These are phyloP conservation scores for Dryas alaskensis DNA, from an alignment of 306 rosid species.

Conservation along the genomic window DNA sequence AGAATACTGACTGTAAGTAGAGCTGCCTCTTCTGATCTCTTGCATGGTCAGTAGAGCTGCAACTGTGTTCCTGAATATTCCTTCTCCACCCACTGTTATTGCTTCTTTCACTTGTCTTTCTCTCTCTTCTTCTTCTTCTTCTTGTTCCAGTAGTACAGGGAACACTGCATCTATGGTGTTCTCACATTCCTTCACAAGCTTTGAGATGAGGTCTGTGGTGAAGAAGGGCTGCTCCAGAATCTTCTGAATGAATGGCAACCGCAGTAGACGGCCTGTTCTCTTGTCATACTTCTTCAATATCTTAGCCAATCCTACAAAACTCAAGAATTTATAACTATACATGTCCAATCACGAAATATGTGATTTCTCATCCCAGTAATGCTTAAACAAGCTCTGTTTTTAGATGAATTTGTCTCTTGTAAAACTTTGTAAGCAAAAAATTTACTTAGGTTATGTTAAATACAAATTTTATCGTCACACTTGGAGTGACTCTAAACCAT, in stretches of 20 bases:
- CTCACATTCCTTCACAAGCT: conserved; percentile 82
- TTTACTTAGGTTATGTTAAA: background rate
- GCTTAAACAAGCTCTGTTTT: background rate
- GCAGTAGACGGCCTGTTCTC: conserved; percentile 65
- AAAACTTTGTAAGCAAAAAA: no score
- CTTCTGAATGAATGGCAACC: conserved; percentile 74
- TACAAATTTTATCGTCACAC: no score
- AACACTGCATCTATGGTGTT: conserved; percentile 63
- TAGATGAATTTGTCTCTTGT: background rate
- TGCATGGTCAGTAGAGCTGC: conserved; percentile 80
- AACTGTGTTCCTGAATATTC: conserved; percentile 76
- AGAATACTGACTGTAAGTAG: conserved; percentile 70
- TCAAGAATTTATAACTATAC: background rate
- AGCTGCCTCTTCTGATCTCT: conserved; percentile 77
- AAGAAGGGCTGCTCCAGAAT: conserved; percentile 76
- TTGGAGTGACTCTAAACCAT: no score
- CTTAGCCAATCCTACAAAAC: conserved; percentile 69
- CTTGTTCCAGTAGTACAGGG: conserved; percentile 24
- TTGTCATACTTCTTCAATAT: conserved; percentile 90
- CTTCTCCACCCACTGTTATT: conserved; percentile 52
- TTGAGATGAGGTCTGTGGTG: conserved; percentile 71
- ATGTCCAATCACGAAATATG: background rate
- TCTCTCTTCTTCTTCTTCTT: conserved; percentile 39
- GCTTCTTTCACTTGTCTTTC: conserved; percentile 40
- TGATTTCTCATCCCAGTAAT: background rate